These are phyloP conservation scores for Claviceps maximensis DNA, from an alignment of 2,329 filamentous ascomycete species.

Conservation along the genomic window DNA sequence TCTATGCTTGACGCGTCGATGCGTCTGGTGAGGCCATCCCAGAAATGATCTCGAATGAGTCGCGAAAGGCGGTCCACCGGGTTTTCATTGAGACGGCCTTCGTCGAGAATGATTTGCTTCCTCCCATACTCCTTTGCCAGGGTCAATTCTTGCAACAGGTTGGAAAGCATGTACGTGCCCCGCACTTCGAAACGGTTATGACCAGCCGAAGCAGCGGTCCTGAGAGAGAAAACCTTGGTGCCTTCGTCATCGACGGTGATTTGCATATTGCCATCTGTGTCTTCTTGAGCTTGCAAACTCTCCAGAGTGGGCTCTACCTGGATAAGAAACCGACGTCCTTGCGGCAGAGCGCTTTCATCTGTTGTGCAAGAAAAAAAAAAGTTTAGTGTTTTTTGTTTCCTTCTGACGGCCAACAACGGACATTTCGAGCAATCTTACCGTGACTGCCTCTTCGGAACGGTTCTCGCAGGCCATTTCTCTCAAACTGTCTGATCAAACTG, in stretches of 20 bases:
- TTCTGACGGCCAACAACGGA: neutral
- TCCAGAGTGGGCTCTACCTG: conserved; percentile 75
- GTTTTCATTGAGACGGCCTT: conserved; percentile 86
- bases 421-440: conserved; percentile 25
- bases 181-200: conserved; percentile 81
- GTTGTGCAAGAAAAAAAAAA: neutral
- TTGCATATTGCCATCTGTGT: conserved; percentile 88
- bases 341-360: conserved; percentile 61
- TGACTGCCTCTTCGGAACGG: conserved; percentile 47
- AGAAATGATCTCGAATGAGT: conserved; percentile 81
- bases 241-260: conserved; percentile 95
- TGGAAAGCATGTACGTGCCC: conserved; percentile 95
- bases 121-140: conserved; percentile 83
- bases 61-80: conserved; percentile 79
- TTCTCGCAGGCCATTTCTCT: conserved; percentile 36
- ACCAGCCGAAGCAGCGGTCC: conserved; percentile 75
- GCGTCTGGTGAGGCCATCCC: conserved; percentile 76
- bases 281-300: conserved; percentile 69
- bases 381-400: neutral
- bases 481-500: conserved; percentile 38
- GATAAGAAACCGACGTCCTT: conserved; percentile 67
- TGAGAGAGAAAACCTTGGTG: conserved; percentile 77
- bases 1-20: conserved; percentile 86
- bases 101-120: conserved; percentile 81
- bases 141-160: conserved; percentile 86